Evolutionary conservation across 1,284 basidiomycete species (phyloP), one percentile per base, ranked within the genome.

Genomic region (Cerioporus squamosus): DNA sequence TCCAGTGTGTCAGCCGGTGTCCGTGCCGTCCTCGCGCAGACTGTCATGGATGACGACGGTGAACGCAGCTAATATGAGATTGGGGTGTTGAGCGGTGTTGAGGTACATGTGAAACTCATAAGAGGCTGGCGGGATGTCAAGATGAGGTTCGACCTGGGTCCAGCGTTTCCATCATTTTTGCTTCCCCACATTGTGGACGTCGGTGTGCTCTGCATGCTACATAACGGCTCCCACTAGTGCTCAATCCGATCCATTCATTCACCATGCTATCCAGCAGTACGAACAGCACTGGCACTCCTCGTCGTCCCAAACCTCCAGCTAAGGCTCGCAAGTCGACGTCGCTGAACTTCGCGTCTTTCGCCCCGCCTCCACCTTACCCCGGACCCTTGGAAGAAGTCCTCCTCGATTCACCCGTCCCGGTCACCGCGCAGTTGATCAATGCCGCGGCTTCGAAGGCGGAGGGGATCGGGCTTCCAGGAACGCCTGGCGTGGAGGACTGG

Each of bases 341-440:
- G 22, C 70, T 77, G 33, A 68, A 71, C 44, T 66, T 68, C 44
- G 65, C 65, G 14, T 74, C 72, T 45, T 61, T 72, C n/a, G 74
- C 81, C 9, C 83, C 85, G 36, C 86, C 84, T 3, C 85, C 84
- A 17, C 83, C 84, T 0, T 86, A 87, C 67, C 78, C 48, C 14
- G 38, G 48, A 22, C 68, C 65, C 31, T 48, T 68, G 22, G 72
- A 75, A 20, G 63, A 60, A 20, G 70, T 75, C 33, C 49, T 79
- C 17, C 68, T 79, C 20, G 77, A 74, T 24, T 77, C 78, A 0
- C 75, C 79, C 10, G 69, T 77, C 53, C 59, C 71, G 31, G 72
- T 74, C 42, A 77, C 77, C 58, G 68, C 62, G 40, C 68, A 65
- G 62, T 61, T 61, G 53, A 56, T 69, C 31, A 61, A 61, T 20